Evolutionary conservation across 352 stramenopile species (phyloP).

Genomic region (Globisporangium paddicum): DNA sequence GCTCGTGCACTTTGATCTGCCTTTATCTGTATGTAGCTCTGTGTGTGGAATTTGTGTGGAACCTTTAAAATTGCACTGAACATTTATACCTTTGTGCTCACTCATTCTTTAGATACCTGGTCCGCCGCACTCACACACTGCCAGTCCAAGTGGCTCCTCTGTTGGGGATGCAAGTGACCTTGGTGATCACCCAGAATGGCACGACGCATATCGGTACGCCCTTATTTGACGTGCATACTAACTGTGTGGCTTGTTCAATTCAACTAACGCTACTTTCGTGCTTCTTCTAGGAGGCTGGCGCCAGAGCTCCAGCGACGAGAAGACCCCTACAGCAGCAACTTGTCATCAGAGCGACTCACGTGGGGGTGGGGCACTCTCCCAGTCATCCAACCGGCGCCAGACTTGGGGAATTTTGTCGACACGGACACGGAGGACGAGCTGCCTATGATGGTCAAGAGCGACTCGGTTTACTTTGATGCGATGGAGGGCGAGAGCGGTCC

Average conservation of each 20-base stretch:
- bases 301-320: constrained; percentile 11
- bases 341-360: constrained; percentile 32
- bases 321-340: constrained; percentile 2
- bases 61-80: no score
- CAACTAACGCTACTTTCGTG: background rate
- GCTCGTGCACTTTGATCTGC: constrained; percentile 3
- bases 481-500: constrained; percentile 34
- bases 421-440: constrained; percentile 20
- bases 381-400: constrained; percentile 19
- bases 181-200: constrained; percentile 19
- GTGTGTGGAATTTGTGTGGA: background rate
- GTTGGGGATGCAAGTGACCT: background rate
- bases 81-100: background rate
- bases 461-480: constrained; percentile 76
- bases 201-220: constrained; percentile 25
- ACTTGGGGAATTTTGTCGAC: constrained; percentile 8
- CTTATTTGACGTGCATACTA: background rate
- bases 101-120: background rate
- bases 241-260: background rate
- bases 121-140: background rate
- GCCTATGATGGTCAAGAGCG: constrained; percentile 56
- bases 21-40: background rate
- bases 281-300: background rate
- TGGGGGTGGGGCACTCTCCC: constrained; percentile 54
- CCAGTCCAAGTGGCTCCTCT: constrained; percentile 5